Base-by-base conservation (phyloP, 2,329 filamentous ascomycete species). In the Podosphaera aphanis region DNA sequence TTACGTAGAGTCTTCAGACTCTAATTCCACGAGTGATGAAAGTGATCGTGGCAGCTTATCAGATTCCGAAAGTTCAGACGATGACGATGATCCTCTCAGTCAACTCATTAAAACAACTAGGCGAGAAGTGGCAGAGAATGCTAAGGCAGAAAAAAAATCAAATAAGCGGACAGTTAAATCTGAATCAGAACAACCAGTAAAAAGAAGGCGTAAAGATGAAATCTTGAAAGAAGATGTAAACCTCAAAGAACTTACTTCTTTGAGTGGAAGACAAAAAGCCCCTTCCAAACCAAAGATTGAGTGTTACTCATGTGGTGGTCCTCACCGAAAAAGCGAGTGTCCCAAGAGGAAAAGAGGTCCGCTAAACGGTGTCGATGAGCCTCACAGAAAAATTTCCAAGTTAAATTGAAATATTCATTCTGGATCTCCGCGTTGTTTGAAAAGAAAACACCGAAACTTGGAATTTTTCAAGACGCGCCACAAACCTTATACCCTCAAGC, bases 181-280 rank as follows among this genome's bases (percentile, higher is more conserved):
- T 20, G 68, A 66, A 50, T 61, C 63, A 11, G 62, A 63, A 50
- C 65, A 73, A 51, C 59, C 77, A 16, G 69, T 72, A 6, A 70
- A 73, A 37, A 68, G 70, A 56, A 65, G 74, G 39, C 69, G 72
- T 54, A 74, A 74, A 59, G 79, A 77, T 58, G 73, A 79, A n/a
- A n/a, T n/a, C n/a, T n/a, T n/a, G n/a, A n/a, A n/a, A n/a, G n/a
- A n/a, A n/a, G n/a, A n/a, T 46, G 66, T 82, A 44, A 77, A 77
- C 49, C 61, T 83, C 47, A 78, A 78, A 55, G 66, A 66, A 20
- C 57, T 77, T 47, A 69, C 66, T 3, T 77, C 74, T 1, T 73
- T 83, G 41, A 81, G 77, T 48, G 65, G 65, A 35, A 59, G 60
- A 36, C 46, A 48, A 57, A 59, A 50, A 56, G 49, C 47, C 51